Evolutionary conservation across 805 yeast species (phyloP), one percentile per base, ranked within the genome.

Genomic region (Lipomyces mesembrius): DNA sequence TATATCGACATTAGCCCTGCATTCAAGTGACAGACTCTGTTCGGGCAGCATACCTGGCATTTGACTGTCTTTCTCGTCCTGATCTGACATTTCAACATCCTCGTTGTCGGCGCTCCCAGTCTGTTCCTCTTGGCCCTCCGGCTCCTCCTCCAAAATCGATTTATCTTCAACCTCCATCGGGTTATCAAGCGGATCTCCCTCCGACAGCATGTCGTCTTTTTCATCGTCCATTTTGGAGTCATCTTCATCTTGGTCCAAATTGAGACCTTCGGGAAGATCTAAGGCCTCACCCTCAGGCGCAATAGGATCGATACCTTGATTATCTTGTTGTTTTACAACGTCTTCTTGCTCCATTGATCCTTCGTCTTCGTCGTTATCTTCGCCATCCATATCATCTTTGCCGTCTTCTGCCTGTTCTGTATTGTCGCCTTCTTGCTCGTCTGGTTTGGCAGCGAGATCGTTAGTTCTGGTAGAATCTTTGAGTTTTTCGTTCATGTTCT

Each of bases 191-290:
- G 72, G 75, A 25, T 74, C 79, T n/a, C 73, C 79, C 0, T 71
- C 77, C 4, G 70, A 77, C 6, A 73, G 76, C 0, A 75, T 77
- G 2, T 76, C 79, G 14, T 77, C 81, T 32, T 76, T 79, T 2
- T 77, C 79, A 8, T 80, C 84, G 1, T 80, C 83, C 61, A 58
- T 58, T 5, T 78, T 83, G 1, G 79, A 84, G 1, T 81, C 85
- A 11, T 87, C 93, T 4, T 83, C 88, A 29, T 85, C 96, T n/a
- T 88, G 87, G 74, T 94, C 98, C 37, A 94, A 80, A 72, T 94
- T 87, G 83, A 94, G 85, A 73, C 93, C 97, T 17, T 95, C 98
- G 0, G 98, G 98, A 35, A 94, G 81, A 27, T 95, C 97, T 71
- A 94, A 80, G 2, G 93, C 87, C 67, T 95, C 98, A 5, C 87